These are phyloP conservation scores for Neocatenulostroma microsporum DNA, from an alignment of 2,329 filamentous ascomycete genomes.

Conservation along the genomic window DNA sequence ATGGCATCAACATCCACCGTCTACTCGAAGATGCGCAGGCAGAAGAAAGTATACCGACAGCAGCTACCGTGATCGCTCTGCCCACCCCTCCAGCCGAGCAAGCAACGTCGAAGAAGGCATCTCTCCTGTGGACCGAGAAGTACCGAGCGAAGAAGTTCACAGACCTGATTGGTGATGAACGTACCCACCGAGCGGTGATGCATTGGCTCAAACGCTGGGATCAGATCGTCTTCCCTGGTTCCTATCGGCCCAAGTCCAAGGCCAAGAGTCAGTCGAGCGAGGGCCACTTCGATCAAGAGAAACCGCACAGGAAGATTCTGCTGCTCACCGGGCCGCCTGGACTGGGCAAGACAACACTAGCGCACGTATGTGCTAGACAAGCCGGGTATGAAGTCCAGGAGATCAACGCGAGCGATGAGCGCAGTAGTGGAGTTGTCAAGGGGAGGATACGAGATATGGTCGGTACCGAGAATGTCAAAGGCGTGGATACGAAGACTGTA, in stretches of 20 bases:
- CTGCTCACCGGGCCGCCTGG: conserved; percentile 87
- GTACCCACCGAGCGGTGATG: conserved; percentile 82
- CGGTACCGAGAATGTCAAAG: conserved; percentile 85
- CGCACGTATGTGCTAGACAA: conserved; percentile 90
- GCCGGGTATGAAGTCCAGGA: conserved; percentile 95
- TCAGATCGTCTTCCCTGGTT: conserved; percentile 77
- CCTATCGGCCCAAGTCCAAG: conserved; percentile 51
- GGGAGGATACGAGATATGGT: conserved; percentile 85
- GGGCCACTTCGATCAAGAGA: conserved; percentile 49
- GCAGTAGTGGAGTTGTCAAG: conserved; percentile 81
- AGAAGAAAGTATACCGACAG: conserved; percentile 42
- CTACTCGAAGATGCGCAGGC: conserved; percentile 64
- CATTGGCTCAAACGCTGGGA: conserved; percentile 96
- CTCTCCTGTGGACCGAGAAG: conserved; percentile 89
- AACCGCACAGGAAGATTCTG: conserved; percentile 75
- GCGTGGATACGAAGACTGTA: conserved; percentile 50
- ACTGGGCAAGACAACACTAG: conserved; percentile 89
- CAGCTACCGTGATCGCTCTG: conserved; percentile 22
- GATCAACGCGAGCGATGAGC: conserved; percentile 95
- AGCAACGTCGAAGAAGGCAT: conserved; percentile 27
- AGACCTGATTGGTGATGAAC: conserved; percentile 88
- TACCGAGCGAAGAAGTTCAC: conserved; percentile 88
- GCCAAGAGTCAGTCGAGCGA: conserved; percentile 40
- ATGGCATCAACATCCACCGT: conserved; percentile 84
- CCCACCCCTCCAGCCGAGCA: conserved; percentile 35